phyloP scores from a whole-genome alignment of 1,139 yeast species.

The Zygotorulaspora mrakii region DNA sequence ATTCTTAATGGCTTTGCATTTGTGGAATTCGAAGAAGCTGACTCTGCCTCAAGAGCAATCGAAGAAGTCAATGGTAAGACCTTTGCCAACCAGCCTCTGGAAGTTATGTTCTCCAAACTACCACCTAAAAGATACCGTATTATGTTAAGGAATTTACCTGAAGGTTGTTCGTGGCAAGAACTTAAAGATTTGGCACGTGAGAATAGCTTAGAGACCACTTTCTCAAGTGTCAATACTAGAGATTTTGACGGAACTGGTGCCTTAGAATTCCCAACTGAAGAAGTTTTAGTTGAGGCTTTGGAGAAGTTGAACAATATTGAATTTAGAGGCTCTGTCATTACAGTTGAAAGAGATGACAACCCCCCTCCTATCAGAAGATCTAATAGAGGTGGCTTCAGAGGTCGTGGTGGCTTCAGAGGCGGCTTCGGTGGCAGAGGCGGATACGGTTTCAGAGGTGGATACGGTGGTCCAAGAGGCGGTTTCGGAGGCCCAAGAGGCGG shows the following conservation, averaged over 20 bases:
- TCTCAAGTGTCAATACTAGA: constrained; percentile 64
- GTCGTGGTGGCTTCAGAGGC: constrained; percentile 49
- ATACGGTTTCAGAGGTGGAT: constrained; percentile 37
- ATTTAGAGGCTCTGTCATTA: constrained; percentile 60
- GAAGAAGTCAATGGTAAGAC: constrained; percentile 55
- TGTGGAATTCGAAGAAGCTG: constrained; percentile 63
- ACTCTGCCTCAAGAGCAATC: constrained; percentile 62
- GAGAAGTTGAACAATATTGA: constrained; percentile 67
- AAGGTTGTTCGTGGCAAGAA: constrained; percentile 80
- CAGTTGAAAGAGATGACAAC: constrained; percentile 76
- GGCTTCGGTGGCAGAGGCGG: constrained; percentile 41
- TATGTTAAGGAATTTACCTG: constrained; percentile 64
- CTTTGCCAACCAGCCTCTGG: constrained; percentile 60
- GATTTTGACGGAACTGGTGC: constrained; percentile 72
- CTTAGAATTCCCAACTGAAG: constrained; percentile 72
- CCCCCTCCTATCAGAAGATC: constrained; percentile 65
- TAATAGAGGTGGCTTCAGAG: constrained; percentile 42
- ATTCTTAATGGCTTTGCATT: constrained; percentile 75
- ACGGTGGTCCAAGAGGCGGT: constrained; percentile 34
- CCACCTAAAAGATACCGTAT: constrained; percentile 70
- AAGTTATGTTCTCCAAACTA: constrained; percentile 66
- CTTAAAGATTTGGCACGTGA: constrained; percentile 76
- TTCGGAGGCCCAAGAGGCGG: constrained; percentile 34
- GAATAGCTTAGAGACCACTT: constrained; percentile 61
- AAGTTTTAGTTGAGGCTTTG: constrained; percentile 67